phyloP scores from a whole-genome alignment of 2,329 filamentous ascomycete species.

The Pseudonectria buxi region DNA sequence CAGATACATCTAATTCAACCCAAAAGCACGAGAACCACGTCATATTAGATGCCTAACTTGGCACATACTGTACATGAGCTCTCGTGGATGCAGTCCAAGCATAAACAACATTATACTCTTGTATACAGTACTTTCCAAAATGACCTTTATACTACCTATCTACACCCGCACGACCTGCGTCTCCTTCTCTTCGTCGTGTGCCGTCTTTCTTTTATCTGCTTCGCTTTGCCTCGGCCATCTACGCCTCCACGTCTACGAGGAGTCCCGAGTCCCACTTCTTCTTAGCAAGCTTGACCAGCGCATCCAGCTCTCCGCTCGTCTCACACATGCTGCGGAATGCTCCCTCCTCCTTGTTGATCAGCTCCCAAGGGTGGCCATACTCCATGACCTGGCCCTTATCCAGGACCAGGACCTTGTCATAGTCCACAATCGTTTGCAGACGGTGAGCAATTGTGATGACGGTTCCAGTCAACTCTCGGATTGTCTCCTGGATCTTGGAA shows the following conservation, averaged over 20 bases:
- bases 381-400: slow-evolving; percentile 85
- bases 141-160: neutral
- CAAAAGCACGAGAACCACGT: slow-evolving; percentile 1
- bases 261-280: slow-evolving; percentile 41
- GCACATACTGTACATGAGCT: too few relatives aligned
- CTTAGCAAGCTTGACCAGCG: slow-evolving; percentile 47
- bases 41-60: too few relatives aligned
- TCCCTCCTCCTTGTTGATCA: slow-evolving; percentile 66
- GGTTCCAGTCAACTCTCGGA: slow-evolving; percentile 86
- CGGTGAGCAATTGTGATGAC: slow-evolving; percentile 96
- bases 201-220: slow-evolving; percentile 2
- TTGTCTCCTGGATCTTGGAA: slow-evolving; percentile 90
- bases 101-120: too few relatives aligned
- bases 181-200: slow-evolving; percentile 10
- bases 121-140: neutral
- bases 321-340: slow-evolving; percentile 59
- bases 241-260: slow-evolving; percentile 29
- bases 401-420: slow-evolving; percentile 92
- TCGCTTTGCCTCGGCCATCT: slow-evolving; percentile 1
- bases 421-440: slow-evolving; percentile 94
- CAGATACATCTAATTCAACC: too few relatives aligned
- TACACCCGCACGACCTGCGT: neutral
- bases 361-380: slow-evolving; percentile 80
- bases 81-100: too few relatives aligned
- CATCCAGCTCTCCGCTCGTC: slow-evolving; percentile 52